A percentile compares a stretch with the other conserved stretches of the same genome.
These are phyloP conservation scores for Candida argentea DNA, from an alignment of 805 yeast species.

Conservation along the genomic window DNA sequence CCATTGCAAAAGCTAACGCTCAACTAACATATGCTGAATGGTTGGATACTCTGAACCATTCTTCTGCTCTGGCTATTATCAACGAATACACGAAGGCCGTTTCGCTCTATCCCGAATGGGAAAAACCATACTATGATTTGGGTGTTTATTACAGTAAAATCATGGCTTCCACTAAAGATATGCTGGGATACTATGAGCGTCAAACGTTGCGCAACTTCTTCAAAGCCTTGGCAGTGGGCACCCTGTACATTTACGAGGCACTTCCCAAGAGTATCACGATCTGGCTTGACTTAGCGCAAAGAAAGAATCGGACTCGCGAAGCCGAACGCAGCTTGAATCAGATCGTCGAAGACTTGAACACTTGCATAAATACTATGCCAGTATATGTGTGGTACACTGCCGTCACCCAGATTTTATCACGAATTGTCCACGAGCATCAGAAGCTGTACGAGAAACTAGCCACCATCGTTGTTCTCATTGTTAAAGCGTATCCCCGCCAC, in stretches of 20 bases:
- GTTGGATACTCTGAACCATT: conserved; percentile 80
- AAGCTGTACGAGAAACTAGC: conserved; percentile 47
- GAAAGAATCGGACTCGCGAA: conserved; percentile 13
- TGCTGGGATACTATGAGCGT: conserved; percentile 42
- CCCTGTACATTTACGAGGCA: conserved; percentile 66
- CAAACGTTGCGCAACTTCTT: conserved; percentile 47
- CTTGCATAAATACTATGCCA: conserved; percentile 37
- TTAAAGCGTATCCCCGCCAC: conserved; percentile 64
- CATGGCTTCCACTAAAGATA: conserved; percentile 51
- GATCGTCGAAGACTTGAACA: conserved; percentile 39
- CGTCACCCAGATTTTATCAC: conserved; percentile 74
- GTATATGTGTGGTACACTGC: conserved; percentile 66
- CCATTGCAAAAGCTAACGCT: conserved; percentile 27
- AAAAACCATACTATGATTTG: conserved; percentile 67
- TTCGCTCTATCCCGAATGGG: conserved; percentile 49
- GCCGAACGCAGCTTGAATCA: conserved; percentile 29
- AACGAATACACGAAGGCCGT: conserved; percentile 57
- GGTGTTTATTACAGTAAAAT: conserved; percentile 75
- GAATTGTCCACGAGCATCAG: conserved; percentile 56
- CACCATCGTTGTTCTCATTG: conserved; percentile 47
- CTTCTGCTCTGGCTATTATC: conserved; percentile 63
- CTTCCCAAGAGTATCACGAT: conserved; percentile 83
- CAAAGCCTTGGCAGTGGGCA: conserved; percentile 51
- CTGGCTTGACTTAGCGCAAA: conserved; percentile 73
- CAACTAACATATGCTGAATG: conserved; percentile 77